These are phyloP conservation scores for Vanilla planifolia DNA, from an alignment of 106 monocot genomes.

Conservation along the genomic window DNA sequence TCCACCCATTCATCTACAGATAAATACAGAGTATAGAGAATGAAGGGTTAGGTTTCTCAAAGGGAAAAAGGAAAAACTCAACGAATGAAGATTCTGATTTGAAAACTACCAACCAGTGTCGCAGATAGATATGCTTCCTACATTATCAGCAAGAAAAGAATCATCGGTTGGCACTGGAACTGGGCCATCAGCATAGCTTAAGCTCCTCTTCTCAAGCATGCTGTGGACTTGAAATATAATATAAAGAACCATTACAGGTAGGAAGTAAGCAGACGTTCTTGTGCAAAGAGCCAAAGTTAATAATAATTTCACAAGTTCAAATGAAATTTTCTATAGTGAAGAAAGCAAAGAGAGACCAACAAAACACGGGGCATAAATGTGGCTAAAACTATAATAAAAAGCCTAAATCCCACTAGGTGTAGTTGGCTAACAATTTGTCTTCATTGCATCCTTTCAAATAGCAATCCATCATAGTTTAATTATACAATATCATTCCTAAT, in stretches of 20 bases:
- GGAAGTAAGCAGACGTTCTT: not conserved
- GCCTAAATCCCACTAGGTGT: no score
- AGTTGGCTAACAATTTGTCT: no score
- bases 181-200: slow-evolving; percentile 89
- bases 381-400: not conserved
- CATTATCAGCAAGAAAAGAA: slow-evolving; percentile 74
- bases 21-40: not conserved
- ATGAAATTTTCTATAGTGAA: not conserved
- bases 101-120: slow-evolving; percentile 55
- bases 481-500: not conserved
- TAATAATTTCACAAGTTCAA: not conserved
- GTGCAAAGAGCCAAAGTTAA: not conserved
- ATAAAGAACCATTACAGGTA: not conserved
- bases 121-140: slow-evolving; percentile 67
- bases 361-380: not conserved
- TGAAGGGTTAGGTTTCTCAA: no score
- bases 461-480: not conserved
- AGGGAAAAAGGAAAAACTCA: not conserved
- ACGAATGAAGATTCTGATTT: not conserved
- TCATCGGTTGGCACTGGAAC: slow-evolving; percentile 79
- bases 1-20: slow-evolving; percentile 67
- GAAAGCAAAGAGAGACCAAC: not conserved
- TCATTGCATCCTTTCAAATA: not conserved
- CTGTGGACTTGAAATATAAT: slow-evolving; percentile 23
- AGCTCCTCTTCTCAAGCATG: slow-evolving; percentile 88